Base-by-base conservation (phyloP, 1,284 basidiomycete species). In the Pascua guehoae region DNA sequence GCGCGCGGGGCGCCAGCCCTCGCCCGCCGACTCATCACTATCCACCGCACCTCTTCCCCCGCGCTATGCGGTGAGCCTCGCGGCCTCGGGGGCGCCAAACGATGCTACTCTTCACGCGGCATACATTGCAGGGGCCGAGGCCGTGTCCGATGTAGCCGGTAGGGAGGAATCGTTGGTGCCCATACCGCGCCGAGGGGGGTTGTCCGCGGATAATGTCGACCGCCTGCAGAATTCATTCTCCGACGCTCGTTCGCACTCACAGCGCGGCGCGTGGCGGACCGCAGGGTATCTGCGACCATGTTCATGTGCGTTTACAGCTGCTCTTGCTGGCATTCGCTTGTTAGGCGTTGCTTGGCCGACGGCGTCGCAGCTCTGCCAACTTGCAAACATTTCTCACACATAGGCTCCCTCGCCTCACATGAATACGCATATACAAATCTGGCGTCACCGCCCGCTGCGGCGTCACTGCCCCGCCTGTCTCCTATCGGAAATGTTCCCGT, bases 221-320 rank as follows among this genome's bases (percentile, higher is more conserved):
- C 24, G 7, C 24, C 24, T 7, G 3, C 24, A 32, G 24, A 7
- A 32, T 7, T 32, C 24, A 32, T 7, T 32, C 24, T 32, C n/a
- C n/a, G n/a, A n/a, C n/a, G n/a, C n/a, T n/a, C n/a, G n/a, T n/a
- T n/a, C n/a, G n/a, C 24, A 32, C 24, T 32, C 24, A 3, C 24
- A 32, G 24, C 24, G 24, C 24, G 24, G 24, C 24, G 24, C 24
- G 24, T 72, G 70, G 70, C 66, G 66, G 41, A 70, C 66, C 10
- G 68, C 69, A 7, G 57, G 55, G 7, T 32, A 70, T 40, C 10
- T 46, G 4, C 66, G 62, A 41, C 63, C 66, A 39, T 70, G 69
- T 43, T 42, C 60, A 16, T 69, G 70, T 72, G 47, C 62, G 51
- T 32, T 32, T 7, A 32, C 24, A 32, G 7, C 24, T 7, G 24